Base-by-base conservation (phyloP, 2,329 filamentous ascomycete genomes). In the Colletotrichum australisinense region DNA sequence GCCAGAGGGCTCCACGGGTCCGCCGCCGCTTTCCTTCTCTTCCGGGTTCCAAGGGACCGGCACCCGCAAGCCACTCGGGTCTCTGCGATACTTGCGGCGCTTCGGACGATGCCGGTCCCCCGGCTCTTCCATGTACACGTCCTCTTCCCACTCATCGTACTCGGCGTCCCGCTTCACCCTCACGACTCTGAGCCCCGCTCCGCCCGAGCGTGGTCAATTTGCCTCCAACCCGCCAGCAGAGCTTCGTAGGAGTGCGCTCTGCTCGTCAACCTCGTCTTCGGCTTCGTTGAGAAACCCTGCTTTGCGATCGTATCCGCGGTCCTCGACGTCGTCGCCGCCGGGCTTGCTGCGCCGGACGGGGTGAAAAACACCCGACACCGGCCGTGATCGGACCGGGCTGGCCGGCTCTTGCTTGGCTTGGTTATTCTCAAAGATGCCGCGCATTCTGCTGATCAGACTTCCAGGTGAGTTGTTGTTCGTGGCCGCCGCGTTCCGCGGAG, bases 181-280 rank as follows among this genome's bases (percentile, higher is more conserved):
- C 56, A 32, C 64, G 63, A 70, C 56, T 28, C 55, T 72, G 70
- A 73, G 55, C 60, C 24, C 69, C 76, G 73, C 75, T 65, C 63
- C 70, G 69, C 75, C 81, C 81, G 83, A 83, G 83, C 77, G 81
- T 84, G 81, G 81, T 85, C 83, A 85, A 78, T 80, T 76, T 52
- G 75, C 63, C 24, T 74, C 72, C 38, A 65, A 32, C 19, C 73
- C 74, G 32, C 67, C 72, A n/a, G 67, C 75, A 4, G 63, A 68
- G 8, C 70, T 71, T 14, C 76, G 70, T 24, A 84, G 72, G 30
- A 83, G 76, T 4, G 79, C 76, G 67, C 79, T 83, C 42, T 76
- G 76, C 75, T 83, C 81, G 49, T 79, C 75, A 11, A 68, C 46
- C 14, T 76, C 75, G 56, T 76, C 75, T 22, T 75, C 70, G 46